Conservation (phyloP, 2,329 filamentous ascomycete genomes). For the Colletotrichum karsti region DNA sequence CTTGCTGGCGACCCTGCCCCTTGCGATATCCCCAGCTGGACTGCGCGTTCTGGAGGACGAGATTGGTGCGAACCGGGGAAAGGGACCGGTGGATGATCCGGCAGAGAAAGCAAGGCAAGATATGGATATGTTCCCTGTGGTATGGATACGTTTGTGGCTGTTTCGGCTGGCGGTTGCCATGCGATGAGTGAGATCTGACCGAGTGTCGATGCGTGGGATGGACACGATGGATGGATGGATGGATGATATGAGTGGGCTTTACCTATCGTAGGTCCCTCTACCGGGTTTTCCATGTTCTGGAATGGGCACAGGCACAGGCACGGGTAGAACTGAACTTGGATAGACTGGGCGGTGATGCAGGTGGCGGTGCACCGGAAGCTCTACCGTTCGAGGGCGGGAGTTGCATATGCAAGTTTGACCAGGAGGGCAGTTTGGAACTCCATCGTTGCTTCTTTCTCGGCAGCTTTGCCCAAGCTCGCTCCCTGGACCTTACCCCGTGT, state of each 20-base stretch:
- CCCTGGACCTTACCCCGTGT: neutral
- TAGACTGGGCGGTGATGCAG: constrained; percentile 25
- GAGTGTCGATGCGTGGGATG: neutral
- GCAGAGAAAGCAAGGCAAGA: constrained; percentile 3
- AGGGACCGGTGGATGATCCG: neutral
- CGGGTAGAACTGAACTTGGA: neutral
- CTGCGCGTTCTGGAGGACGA: neutral
- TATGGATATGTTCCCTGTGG: too few relatives aligned
- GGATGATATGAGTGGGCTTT: neutral
- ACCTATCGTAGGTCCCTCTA: neutral
- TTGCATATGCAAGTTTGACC: constrained; percentile 1
- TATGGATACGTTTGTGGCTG: neutral
- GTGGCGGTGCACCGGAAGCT: constrained; percentile 23
- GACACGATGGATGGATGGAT: neutral
- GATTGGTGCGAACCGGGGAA: constrained; percentile 12
- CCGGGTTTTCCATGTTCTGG: neutral
- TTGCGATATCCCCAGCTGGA: neutral
- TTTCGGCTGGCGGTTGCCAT: neutral
- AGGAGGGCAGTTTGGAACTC: neutral
- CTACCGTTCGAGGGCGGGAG: neutral
- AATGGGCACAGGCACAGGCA: neutral
- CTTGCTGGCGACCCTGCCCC: neutral
- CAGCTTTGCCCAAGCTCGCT: neutral
- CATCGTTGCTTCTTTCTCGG: neutral
- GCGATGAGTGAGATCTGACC: neutral